Percentiles rank a stretch among this genome's conserved stretches.
phyloP scores from a whole-genome alignment of 139 green algal species.

The Chlamydomonas applanata region DNA sequence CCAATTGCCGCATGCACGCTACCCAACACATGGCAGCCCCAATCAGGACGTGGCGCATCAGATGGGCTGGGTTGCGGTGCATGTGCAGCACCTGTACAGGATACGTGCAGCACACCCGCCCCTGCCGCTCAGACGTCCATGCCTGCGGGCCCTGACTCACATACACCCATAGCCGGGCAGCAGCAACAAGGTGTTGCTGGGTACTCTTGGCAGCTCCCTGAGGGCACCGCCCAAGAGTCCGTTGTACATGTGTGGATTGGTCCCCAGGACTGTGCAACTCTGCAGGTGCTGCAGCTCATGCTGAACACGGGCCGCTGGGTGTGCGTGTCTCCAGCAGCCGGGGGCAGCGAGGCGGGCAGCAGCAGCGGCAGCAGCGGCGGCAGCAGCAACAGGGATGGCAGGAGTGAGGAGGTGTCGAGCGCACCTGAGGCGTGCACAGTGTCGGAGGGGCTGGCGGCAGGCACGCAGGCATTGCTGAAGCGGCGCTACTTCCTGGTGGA shows the following conservation, averaged over 20 bases:
- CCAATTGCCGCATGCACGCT: no score
- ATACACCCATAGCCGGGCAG: no score
- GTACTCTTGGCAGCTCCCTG: constrained; percentile 38
- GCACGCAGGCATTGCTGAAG: constrained; percentile 35
- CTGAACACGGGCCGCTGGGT: constrained; percentile 54
- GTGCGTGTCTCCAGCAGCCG: constrained; percentile 33
- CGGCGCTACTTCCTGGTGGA: constrained; percentile 85
- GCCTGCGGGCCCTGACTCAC: no score
- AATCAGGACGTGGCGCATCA: no score
- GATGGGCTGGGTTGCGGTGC: no score
- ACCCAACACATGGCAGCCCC: no score
- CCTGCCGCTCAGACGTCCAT: no score
- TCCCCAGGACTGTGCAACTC: constrained; percentile 20
- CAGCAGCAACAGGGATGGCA: background rate
- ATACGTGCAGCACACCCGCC: background rate
- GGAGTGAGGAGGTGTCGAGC: background rate
- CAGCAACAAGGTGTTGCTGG: constrained; percentile 18
- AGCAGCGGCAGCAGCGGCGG: background rate
- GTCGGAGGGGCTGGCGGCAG: constrained; percentile 16
- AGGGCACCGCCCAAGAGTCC: constrained; percentile 17
- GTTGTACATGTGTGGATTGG: constrained; percentile 62
- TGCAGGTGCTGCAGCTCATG: constrained; percentile 68
- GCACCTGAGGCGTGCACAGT: no score
- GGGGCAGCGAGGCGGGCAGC: background rate
- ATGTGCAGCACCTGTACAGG: background rate